A percentile compares a stretch with the other conserved stretches of the same genome.
Conservation (phyloP, 805 yeast genomes). For the Candida lessepsii region DNA sequence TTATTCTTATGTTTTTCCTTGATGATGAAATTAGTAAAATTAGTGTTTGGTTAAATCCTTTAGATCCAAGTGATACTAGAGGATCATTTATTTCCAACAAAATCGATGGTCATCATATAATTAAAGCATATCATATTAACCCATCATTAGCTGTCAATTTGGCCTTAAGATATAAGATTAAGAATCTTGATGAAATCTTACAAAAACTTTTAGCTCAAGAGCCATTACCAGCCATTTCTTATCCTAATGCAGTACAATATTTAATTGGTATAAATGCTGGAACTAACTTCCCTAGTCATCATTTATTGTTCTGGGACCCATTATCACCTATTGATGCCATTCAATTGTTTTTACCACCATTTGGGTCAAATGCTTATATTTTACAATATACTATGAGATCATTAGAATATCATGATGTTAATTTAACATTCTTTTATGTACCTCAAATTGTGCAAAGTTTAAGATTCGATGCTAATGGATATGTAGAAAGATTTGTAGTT, state of each 20-base stretch:
- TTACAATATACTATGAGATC: slow-evolving; percentile 90
- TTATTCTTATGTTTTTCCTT: slow-evolving; percentile 59
- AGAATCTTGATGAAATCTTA: slow-evolving; percentile 38
- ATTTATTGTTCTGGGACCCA: slow-evolving; percentile 66
- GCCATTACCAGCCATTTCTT: slow-evolving; percentile 58
- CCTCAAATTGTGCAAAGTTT: slow-evolving; percentile 96
- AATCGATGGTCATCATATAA: slow-evolving; percentile 43
- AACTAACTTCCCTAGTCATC: slow-evolving; percentile 37
- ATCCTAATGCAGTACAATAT: slow-evolving; percentile 60
- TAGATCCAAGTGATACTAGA: slow-evolving; percentile 41
- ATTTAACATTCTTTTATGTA: slow-evolving; percentile 89
- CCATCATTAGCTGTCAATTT: slow-evolving; percentile 74
- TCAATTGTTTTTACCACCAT: slow-evolving; percentile 75
- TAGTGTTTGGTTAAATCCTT: slow-evolving; percentile 74
- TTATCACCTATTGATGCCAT: slow-evolving; percentile 83
- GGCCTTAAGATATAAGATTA: slow-evolving; percentile 55
- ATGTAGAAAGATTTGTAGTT: slow-evolving; percentile 81
- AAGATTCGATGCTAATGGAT: slow-evolving; percentile 79
- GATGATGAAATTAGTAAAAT: slow-evolving; percentile 73
- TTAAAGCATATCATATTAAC: slow-evolving; percentile 59
- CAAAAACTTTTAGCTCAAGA: slow-evolving; percentile 46
- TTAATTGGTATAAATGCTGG: slow-evolving; percentile 43
- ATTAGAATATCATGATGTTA: slow-evolving; percentile 81
- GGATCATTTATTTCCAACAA: slow-evolving; percentile 34
- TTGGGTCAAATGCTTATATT: slow-evolving; percentile 60